phyloP scores from a whole-genome alignment of 805 yeast genomes.

The Wickerhamomyces sydowiorum region DNA sequence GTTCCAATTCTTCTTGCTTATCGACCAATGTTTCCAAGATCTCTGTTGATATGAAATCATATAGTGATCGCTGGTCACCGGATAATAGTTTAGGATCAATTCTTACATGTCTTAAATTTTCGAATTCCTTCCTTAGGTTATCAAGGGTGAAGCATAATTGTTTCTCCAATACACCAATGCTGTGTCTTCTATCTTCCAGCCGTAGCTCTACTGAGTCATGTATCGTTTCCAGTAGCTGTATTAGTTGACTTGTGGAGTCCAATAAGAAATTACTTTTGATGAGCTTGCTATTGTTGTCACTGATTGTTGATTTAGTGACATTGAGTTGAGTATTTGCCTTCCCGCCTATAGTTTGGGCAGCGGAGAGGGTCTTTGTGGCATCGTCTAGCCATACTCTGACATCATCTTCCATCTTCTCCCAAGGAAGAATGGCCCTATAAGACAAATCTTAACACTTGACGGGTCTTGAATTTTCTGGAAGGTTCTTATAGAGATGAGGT shows the following conservation, averaged over 20 bases:
- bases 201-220: slow-evolving; percentile 26
- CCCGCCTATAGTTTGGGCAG: slow-evolving; percentile 47
- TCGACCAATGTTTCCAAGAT: slow-evolving; percentile 24
- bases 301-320: slow-evolving; percentile 30
- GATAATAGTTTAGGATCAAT: slow-evolving; percentile 28
- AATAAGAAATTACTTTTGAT: slow-evolving; percentile 39
- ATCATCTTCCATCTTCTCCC: too few species aligned
- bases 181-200: slow-evolving; percentile 19
- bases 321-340: slow-evolving; percentile 39
- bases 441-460: too few species aligned
- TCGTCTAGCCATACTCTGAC: slow-evolving; percentile 32
- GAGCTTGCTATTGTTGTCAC: slow-evolving; percentile 33
- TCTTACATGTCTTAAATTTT: slow-evolving; percentile 28
- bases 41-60: slow-evolving; percentile 44
- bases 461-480: too few species aligned
- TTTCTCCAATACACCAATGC: slow-evolving; percentile 15
- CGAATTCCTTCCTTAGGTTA: slow-evolving; percentile 27
- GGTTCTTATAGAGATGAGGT: neutral
- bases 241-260: slow-evolving; percentile 42
- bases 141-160: slow-evolving; percentile 25
- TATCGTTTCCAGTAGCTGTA: slow-evolving; percentile 32
- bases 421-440: too few species aligned
- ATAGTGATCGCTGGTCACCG: slow-evolving; percentile 23
- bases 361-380: slow-evolving; percentile 41
- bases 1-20: slow-evolving; percentile 16